Base-by-base conservation (phyloP, 257 asterid species). In the Capsicum chinense region DNA sequence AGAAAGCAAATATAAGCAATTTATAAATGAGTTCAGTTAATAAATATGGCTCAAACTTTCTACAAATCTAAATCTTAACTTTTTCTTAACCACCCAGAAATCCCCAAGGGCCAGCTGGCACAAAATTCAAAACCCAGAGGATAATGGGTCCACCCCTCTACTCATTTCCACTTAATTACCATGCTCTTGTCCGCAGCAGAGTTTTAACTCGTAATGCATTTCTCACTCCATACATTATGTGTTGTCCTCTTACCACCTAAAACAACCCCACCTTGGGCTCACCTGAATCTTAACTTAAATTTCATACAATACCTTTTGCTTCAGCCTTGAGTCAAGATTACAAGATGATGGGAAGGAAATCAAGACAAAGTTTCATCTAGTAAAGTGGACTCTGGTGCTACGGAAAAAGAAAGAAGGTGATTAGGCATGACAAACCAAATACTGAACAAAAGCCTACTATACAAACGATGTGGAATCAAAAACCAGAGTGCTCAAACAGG, bases 361-460 rank as follows among this genome's bases (percentile, higher is more conserved):
- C 63, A 76, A 76, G 63, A 50, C 12, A 54, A 73, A 12, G 81
- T 54, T 76, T 74, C 60, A 74, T 19, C 81, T 19, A 74, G 64
- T 74, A 50, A 76, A 52, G 63, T 76, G 63, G 21, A 21, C 19
- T 50, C 39, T 6, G 59, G 58, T 50, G 44, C 80, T 9, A 47
- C 0, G 79, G 1, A 73, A 71, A n/a, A 9, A 74, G 12, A 74
- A 11, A 0, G 44, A 50, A 44, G 62, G 80, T 73, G 59, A 73
- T 73, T 71, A 70, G 79, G 14, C 42, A 71, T 47, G 9, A 71
- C 57, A 71, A 47, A 71, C 58, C 17, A 42, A 47, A n/a, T 47
- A 44, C 39, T 44, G 10, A 71, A 44, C 16, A 47, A 71, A 71
- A 71, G 39, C 58, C 79, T 17, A 47, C 79, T 71, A 69, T 69